Percentiles rank a stretch among this genome's conserved stretches.
Evolutionary conservation across 441 rosid genomes (phyloP).

Genomic region (Francoa sonchifolia): DNA sequence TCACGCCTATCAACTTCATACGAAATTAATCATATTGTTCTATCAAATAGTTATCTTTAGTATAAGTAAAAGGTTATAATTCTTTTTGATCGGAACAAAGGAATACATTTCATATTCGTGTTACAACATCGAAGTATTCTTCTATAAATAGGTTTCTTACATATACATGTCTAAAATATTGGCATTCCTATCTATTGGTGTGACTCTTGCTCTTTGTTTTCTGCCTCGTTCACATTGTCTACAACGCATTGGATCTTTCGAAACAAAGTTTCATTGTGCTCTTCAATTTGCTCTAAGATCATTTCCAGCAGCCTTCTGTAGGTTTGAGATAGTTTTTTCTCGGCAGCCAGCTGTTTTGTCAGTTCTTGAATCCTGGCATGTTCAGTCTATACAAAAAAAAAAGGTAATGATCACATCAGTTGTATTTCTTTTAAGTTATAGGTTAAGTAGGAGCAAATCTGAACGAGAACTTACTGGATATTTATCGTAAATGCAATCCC

Average conservation of each 20-base stretch:
- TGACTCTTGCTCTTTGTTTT: conserved; percentile 43
- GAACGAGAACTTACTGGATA: conserved; percentile 65
- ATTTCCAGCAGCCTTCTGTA: conserved; percentile 86
- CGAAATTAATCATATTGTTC: too few relatives aligned
- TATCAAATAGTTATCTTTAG: too few relatives aligned
- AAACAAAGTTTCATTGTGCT: conserved; percentile 67
- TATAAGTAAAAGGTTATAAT: too few relatives aligned
- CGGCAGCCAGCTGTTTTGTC: conserved; percentile 74
- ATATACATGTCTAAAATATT: too few relatives aligned
- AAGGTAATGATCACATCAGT: conserved; percentile 4
- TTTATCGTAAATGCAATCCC: conserved; percentile 90
- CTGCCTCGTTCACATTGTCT: conserved; percentile 57
- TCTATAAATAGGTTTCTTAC: too few relatives aligned
- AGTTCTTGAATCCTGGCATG: conserved; percentile 80
- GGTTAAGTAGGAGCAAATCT: background rate
- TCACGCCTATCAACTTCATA: too few relatives aligned
- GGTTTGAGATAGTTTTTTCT: conserved; percentile 78
- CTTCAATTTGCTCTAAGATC: conserved; percentile 77
- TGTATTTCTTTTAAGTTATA: background rate
- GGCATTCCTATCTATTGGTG: too few relatives aligned
- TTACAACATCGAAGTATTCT: too few relatives aligned
- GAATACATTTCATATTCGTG: too few relatives aligned
- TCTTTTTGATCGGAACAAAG: too few relatives aligned
- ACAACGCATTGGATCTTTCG: conserved; percentile 78
- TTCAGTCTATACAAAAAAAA: conserved; percentile 43